These are phyloP conservation scores for Pseudogymnoascus destructans DNA, from an alignment of 2,329 filamentous ascomycete species.

Conservation along the genomic window DNA sequence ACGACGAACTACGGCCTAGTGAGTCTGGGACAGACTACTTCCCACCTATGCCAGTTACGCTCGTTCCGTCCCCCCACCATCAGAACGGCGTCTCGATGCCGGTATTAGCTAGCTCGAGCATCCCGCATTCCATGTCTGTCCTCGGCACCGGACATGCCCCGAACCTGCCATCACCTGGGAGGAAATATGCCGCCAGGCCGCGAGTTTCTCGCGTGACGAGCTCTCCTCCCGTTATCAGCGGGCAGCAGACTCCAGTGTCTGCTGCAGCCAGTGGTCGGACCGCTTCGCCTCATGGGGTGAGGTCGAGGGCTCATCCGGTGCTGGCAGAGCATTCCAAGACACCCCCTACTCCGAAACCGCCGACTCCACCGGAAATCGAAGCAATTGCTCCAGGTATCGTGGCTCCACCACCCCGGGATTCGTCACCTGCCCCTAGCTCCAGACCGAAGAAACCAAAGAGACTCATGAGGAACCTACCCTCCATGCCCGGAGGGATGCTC, in stretches of 20 bases:
- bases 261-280: constrained; percentile 22
- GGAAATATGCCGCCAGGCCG: constrained; percentile 43
- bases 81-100: constrained; percentile 20
- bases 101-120: constrained; percentile 23
- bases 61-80: constrained; percentile 23
- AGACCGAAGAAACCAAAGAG: constrained; percentile 43
- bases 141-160: constrained; percentile 70
- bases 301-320: constrained; percentile 45
- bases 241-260: constrained; percentile 15
- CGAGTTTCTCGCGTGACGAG: constrained; percentile 60
- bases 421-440: constrained; percentile 31
- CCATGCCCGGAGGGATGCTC: constrained; percentile 50
- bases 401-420: constrained; percentile 34
- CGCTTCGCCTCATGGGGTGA: constrained; percentile 29
- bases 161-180: constrained; percentile 70
- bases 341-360: constrained; percentile 35
- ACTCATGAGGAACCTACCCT: constrained; percentile 31
- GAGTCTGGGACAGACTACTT: constrained; percentile 74
- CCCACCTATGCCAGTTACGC: constrained; percentile 47
- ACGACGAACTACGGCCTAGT: constrained; percentile 50
- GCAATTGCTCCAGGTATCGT: constrained; percentile 31
- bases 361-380: constrained; percentile 42
- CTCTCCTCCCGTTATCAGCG: constrained; percentile 54
- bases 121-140: constrained; percentile 60
- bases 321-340: constrained; percentile 36